Percentiles rank a stretch among this genome's conserved stretches.
Conservation (phyloP, 805 yeast species). For the Yarrowia alimentaria region DNA sequence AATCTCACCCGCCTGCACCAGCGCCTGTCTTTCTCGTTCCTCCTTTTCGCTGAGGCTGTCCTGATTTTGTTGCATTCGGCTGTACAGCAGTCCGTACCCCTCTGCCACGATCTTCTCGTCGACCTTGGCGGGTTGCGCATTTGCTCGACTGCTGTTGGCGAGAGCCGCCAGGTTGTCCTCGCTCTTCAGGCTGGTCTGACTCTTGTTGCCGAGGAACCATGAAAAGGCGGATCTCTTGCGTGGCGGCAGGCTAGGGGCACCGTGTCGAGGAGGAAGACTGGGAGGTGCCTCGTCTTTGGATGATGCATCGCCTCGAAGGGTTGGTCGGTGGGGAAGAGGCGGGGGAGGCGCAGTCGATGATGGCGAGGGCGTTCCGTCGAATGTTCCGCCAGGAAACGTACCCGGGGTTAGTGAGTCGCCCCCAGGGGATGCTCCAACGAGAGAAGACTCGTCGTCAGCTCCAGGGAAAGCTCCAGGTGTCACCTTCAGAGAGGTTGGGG, state of each 20-base stretch:
- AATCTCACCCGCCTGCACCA: conserved; percentile 2
- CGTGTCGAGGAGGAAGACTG: conserved; percentile 38
- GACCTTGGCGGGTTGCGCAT: conserved; percentile 14
- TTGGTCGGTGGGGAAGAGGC: conserved; percentile 28
- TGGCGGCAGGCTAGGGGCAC: conserved; percentile 33
- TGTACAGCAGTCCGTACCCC: conserved; percentile 23
- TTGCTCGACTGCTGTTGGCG: conserved; percentile 14
- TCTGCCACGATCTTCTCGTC: conserved; percentile 17
- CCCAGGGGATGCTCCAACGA: too few species aligned
- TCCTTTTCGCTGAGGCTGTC: conserved; percentile 19
- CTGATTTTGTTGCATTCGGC: conserved; percentile 26
- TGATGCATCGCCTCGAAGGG: background rate
- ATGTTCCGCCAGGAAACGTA: conserved; percentile 17
- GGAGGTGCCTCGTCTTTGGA: conserved; percentile 30
- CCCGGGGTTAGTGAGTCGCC: conserved; percentile 14
- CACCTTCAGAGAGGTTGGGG: conserved; percentile 6
- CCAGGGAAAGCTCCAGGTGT: conserved; percentile 22
- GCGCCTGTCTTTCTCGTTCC: conserved; percentile 26
- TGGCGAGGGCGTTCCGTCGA: conserved; percentile 6
- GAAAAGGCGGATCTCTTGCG: conserved; percentile 26
- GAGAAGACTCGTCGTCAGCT: background rate
- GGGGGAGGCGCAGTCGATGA: conserved; percentile 25
- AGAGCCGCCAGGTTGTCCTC: conserved; percentile 15
- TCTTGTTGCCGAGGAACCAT: conserved; percentile 27
- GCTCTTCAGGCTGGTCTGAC: conserved; percentile 25